phyloP scores from a whole-genome alignment of 805 yeast species.

The Candida vaughaniae region DNA sequence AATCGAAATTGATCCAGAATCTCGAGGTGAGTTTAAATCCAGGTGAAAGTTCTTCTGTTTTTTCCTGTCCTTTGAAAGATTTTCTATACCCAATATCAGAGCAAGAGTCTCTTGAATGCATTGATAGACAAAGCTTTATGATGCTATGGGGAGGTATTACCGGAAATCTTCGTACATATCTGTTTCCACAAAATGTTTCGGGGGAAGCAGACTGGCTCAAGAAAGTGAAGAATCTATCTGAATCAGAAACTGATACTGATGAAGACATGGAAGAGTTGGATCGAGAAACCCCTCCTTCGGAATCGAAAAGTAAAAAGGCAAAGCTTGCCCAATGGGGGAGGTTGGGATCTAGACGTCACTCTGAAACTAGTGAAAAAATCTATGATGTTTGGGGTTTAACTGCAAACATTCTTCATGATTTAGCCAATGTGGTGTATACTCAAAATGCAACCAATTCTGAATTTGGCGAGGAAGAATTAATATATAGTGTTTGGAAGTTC shows the following conservation, averaged over 20 bases:
- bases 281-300: background rate
- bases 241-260: constrained; percentile 19
- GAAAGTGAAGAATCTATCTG: constrained; percentile 54
- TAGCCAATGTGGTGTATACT: constrained; percentile 55
- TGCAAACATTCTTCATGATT: constrained; percentile 73
- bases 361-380: constrained; percentile 43
- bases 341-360: constrained; percentile 37
- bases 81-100: constrained; percentile 37
- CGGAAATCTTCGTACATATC: constrained; percentile 62
- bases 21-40: constrained; percentile 59
- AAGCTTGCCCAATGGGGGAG: constrained; percentile 36
- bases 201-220: constrained; percentile 65
- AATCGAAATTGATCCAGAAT: constrained; percentile 20
- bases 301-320: constrained; percentile 4
- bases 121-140: constrained; percentile 30
- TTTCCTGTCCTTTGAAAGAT: constrained; percentile 69
- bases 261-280: constrained; percentile 37
- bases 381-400: constrained; percentile 84
- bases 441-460: constrained; percentile 7
- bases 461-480: constrained; percentile 66
- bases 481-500: constrained; percentile 50
- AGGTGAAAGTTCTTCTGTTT: constrained; percentile 72
- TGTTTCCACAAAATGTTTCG: constrained; percentile 54
- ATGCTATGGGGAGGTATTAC: constrained; percentile 72
- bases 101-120: constrained; percentile 23